phyloP scores from a whole-genome alignment of 768 basidiomycete genomes.

The Collybia sordida region DNA sequence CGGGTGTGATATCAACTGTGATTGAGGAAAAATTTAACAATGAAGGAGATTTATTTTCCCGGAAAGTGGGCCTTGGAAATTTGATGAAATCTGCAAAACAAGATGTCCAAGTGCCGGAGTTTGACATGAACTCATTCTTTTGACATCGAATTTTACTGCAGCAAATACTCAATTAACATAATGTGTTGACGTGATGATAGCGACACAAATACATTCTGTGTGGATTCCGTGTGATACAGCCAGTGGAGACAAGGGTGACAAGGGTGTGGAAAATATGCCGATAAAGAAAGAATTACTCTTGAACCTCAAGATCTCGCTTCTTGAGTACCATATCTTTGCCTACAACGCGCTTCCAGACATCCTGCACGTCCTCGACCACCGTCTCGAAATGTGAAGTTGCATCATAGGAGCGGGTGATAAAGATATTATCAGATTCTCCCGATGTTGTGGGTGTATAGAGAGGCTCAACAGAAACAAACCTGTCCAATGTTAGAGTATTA shows the following conservation, averaged over 20 bases:
- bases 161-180: neutral
- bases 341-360: constrained; percentile 90
- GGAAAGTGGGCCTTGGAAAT: constrained; percentile 75
- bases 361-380: constrained; percentile 94
- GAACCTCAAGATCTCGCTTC: constrained; percentile 77
- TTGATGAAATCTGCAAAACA: constrained; percentile 91
- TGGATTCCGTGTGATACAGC: constrained; percentile 7
- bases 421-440: constrained; percentile 87
- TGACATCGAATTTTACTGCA: constrained; percentile 22
- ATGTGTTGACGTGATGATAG: neutral
- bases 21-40: constrained; percentile 42
- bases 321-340: constrained; percentile 81
- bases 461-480: constrained; percentile 88
- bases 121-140: constrained; percentile 81
- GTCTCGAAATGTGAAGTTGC: constrained; percentile 99
- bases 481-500: constrained; percentile 28
- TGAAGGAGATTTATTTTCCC: constrained; percentile 58
- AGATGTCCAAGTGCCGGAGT: constrained; percentile 83
- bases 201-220: constrained; percentile 11
- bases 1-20: constrained; percentile 15
- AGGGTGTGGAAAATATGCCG: constrained; percentile 1
- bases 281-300: constrained; percentile 32
- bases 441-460: constrained; percentile 86
- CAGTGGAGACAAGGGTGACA: neutral
- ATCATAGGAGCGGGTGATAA: constrained; percentile 97